Evolutionary conservation across 1,284 basidiomycete genomes (phyloP).

Genomic region (Sanghuangporus baumii): DNA sequence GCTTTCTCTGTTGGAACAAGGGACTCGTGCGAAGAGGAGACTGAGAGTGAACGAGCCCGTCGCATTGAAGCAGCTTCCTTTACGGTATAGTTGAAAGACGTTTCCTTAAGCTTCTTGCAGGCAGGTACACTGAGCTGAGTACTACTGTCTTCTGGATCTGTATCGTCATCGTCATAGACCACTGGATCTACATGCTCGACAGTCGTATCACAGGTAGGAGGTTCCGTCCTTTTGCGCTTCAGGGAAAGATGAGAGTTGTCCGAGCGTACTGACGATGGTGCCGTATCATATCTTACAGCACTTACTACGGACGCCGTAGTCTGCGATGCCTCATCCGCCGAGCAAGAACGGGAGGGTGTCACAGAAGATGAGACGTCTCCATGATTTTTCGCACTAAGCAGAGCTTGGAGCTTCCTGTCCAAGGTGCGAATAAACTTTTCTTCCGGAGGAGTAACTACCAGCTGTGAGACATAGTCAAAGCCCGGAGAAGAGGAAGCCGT

Average conservation of each 20-base stretch:
- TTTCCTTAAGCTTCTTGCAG: conserved; percentile 13
- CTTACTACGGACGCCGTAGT: neutral
- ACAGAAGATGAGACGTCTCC: neutral
- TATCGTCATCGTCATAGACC: neutral
- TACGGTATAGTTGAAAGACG: conserved; percentile 13
- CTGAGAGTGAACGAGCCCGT: conserved; percentile 11
- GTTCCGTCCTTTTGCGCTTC: conserved; percentile 12
- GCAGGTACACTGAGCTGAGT: neutral
- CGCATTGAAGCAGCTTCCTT: conserved; percentile 14
- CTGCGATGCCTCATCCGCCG: neutral
- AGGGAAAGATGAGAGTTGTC: neutral
- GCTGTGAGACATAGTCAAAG: conserved; percentile 1
- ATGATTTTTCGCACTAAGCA: neutral
- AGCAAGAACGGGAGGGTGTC: neutral
- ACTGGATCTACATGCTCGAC: neutral
- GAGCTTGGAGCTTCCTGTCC: conserved; percentile 8
- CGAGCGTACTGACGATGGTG: neutral
- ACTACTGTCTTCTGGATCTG: neutral
- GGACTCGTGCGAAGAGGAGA: conserved; percentile 2
- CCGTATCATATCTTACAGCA: neutral
- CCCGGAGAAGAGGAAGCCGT: neutral
- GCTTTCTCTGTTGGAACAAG: conserved; percentile 1
- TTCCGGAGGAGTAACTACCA: conserved; percentile 6
- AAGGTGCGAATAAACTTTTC: conserved; percentile 5
- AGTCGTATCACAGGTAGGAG: neutral